Conservation (phyloP, 345 rosid species). For the Draba incana region DNA sequence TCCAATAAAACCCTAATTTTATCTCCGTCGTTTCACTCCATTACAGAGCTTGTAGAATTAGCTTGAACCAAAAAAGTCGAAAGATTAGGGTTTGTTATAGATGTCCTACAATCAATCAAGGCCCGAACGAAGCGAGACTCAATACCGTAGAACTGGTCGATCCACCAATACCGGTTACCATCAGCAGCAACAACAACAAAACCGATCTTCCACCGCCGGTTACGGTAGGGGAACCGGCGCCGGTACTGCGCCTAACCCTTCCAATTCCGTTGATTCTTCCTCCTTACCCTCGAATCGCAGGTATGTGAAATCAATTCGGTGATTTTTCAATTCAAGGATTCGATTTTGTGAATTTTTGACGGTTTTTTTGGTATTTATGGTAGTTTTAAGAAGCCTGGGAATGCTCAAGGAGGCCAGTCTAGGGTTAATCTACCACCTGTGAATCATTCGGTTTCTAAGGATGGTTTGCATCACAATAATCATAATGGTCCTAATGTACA, state of each 20-base stretch:
- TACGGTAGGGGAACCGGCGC: constrained; percentile 83
- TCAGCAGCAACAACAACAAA: constrained; percentile 48
- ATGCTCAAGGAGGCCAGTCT: constrained; percentile 76
- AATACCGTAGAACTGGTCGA: constrained; percentile 74
- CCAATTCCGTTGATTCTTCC: constrained; percentile 52
- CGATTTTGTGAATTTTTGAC: background rate
- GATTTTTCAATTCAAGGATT: constrained; percentile 8
- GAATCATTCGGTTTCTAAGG: constrained; percentile 45
- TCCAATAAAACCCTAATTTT: constrained; percentile 78
- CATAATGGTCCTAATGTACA: constrained; percentile 65
- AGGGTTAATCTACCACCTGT: constrained; percentile 55
- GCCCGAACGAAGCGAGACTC: constrained; percentile 76
- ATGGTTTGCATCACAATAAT: constrained; percentile 43
- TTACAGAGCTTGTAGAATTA: constrained; percentile 31
- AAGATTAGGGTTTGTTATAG: constrained; percentile 51
- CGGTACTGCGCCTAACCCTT: constrained; percentile 68
- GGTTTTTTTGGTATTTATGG: constrained; percentile 3
- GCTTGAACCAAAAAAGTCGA: constrained; percentile 28
- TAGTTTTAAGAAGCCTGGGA: constrained; percentile 72
- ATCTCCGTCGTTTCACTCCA: constrained; percentile 45
- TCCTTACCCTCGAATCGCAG: constrained; percentile 75
- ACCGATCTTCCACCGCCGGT: constrained; percentile 64
- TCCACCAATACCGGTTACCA: constrained; percentile 57
- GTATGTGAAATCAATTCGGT: constrained; percentile 41
- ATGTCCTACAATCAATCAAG: constrained; percentile 99